Evolutionary conservation across 164 flowering plant genomes (phyloP), one percentile per base, ranked within the genome.

Genomic region (Sextonia rubra): DNA sequence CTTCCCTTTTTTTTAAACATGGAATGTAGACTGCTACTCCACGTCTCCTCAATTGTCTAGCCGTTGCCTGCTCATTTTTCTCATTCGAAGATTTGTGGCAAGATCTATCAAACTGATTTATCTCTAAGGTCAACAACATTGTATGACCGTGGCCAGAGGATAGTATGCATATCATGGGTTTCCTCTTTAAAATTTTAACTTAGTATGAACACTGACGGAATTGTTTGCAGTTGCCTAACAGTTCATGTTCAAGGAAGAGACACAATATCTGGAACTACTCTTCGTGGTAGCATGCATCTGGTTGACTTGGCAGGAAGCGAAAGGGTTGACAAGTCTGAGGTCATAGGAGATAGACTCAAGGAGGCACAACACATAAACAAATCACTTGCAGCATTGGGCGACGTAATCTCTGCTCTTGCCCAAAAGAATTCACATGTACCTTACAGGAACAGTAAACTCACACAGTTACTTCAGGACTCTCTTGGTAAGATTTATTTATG

Each of bases 281-380:
- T 85, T 27, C 90, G 88, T 47, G 92, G 97, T 32, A 81, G 86
- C 37, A 81, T 91, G 97, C 93, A 91, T 86, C 79, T 91, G 64
- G 97, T 91, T 79, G 97, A 91, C 75, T 79, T 91, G 71, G 97
- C 97, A 18, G 97, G 97, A 78, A 91, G 94, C 78, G 97, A 91
- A 78, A 81, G 93, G 77, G 92, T 87, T 47, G 88, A 89, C 69
- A 89, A 88, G 76, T 82, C 97, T 30, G 96, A 89, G 76, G 96
- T 78, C 8, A 83, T 84, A 26, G 96, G 96, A 55, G 91, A 86
- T 73, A 86, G 93, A 78, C 72, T 90, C 52, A 90, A 89, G 78
- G 96, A 91, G 80, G 96, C 96, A 69, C 85, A 80, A 67, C 91
- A 88, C 80, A 90, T 91, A 69, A 91, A 91, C 82, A 90, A 81